Conservation (phyloP, 495 filamentous ascomycete genomes). For the Hyaloscypha finlandica region DNA sequence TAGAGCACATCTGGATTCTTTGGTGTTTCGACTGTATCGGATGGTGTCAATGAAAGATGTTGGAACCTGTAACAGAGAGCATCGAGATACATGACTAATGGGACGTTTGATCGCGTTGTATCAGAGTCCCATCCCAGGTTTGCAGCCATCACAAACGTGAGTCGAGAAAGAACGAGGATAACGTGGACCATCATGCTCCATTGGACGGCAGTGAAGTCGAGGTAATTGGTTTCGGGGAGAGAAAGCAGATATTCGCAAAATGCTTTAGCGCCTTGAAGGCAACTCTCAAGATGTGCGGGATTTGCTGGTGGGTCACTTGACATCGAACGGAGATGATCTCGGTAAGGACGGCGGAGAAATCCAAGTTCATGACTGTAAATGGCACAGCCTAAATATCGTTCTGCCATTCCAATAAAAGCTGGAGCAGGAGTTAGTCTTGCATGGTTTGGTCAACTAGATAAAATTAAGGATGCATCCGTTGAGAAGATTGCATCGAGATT, state of each 20-base stretch:
- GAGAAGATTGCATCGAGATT: background rate
- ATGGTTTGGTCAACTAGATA: background rate
- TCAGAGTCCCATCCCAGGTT: slow-evolving; percentile 30
- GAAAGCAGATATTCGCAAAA: slow-evolving; percentile 37
- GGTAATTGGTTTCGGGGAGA: slow-evolving; percentile 27
- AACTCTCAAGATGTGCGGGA: slow-evolving; percentile 34
- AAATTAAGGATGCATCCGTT: background rate
- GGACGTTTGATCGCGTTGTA: slow-evolving; percentile 19
- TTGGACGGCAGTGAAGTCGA: slow-evolving; percentile 32
- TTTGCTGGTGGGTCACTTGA: slow-evolving; percentile 11
- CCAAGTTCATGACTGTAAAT: slow-evolving; percentile 35
- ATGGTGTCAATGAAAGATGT: slow-evolving; percentile 6
- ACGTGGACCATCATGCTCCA: slow-evolving; percentile 34
- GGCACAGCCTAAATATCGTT: slow-evolving; percentile 26
- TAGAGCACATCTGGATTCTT: slow-evolving; percentile 21
- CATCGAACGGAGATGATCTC: slow-evolving; percentile 20
- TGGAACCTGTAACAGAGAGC: slow-evolving; percentile 28
- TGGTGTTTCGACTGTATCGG: background rate
- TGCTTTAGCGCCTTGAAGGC: slow-evolving; percentile 34
- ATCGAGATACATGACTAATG: slow-evolving; percentile 30
- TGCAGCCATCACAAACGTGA: slow-evolving; percentile 36
- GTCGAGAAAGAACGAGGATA: slow-evolving; percentile 36
- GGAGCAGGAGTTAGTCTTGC: slow-evolving; percentile 14
- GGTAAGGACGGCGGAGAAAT: slow-evolving; percentile 31
- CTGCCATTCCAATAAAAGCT: slow-evolving; percentile 29